These are phyloP conservation scores for Tuber calosporum DNA, from an alignment of 495 filamentous ascomycete genomes.

Conservation along the genomic window DNA sequence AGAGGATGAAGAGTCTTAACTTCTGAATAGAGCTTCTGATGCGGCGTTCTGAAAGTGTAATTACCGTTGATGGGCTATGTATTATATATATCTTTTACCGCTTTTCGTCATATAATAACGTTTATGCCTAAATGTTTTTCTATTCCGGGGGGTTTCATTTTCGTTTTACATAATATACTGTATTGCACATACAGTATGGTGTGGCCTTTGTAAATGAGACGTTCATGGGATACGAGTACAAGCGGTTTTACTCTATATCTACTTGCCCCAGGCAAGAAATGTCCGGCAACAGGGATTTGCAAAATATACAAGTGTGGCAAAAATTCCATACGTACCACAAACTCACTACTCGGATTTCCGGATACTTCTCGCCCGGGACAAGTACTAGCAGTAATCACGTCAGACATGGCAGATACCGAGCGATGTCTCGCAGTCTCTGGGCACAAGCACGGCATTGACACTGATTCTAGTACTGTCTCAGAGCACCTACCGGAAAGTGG, in stretches of 20 bases:
- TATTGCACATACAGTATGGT: neutral
- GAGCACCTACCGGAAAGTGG: neutral
- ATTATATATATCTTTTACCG: neutral
- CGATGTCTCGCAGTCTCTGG: neutral
- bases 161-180: neutral
- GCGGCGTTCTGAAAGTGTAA: neutral
- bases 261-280: too few relatives aligned
- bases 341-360: too few relatives aligned
- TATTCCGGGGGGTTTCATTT: neutral
- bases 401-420: neutral
- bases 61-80: neutral
- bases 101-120: neutral
- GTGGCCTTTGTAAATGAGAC: neutral
- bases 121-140: neutral
- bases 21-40: neutral
- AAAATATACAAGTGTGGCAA: too few relatives aligned
- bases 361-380: too few relatives aligned
- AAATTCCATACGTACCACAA: too few relatives aligned
- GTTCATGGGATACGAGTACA: neutral
- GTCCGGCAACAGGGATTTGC: too few relatives aligned
- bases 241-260: neutral
- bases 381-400: neutral
- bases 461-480: neutral
- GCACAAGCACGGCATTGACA: neutral
- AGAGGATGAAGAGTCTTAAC: conserved; percentile 29